Percentiles rank a stretch among this genome's conserved stretches.
Conservation (phyloP, 1,284 basidiomycete species). For the Sporisorium iseilematis-ciliati region DNA sequence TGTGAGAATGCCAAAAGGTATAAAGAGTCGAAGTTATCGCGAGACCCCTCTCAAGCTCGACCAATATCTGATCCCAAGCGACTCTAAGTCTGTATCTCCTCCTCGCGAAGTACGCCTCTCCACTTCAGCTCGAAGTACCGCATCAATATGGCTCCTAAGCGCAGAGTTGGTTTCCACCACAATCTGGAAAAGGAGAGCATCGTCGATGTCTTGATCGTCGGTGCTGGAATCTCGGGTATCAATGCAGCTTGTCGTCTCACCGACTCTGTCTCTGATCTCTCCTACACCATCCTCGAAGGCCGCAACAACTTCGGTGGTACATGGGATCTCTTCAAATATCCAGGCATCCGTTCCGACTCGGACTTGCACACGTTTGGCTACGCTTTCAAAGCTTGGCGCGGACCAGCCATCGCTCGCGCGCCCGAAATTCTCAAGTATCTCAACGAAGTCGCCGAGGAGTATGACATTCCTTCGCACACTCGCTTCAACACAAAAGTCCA, state of each 20-base stretch:
- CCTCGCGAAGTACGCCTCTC: background rate
- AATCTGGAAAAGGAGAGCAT: background rate
- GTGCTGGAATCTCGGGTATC: constrained; percentile 3
- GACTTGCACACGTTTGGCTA: constrained; percentile 5
- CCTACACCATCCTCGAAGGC: background rate
- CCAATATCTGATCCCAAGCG: background rate
- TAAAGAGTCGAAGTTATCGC: background rate
- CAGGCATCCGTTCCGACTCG: constrained; percentile 2
- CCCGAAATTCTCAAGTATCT: constrained; percentile 2
- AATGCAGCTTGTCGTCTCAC: constrained; percentile 3
- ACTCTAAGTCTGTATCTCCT: background rate
- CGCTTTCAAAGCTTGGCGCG: constrained; percentile 4
- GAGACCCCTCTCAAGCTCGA: background rate
- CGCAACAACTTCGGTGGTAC: background rate
- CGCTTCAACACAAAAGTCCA: background rate
- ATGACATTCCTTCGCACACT: background rate
- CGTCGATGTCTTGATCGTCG: background rate
- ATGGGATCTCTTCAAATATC: constrained; percentile 4
- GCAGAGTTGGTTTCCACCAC: background rate
- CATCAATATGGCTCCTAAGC: background rate
- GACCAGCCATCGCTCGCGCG: background rate
- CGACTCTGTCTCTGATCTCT: background rate
- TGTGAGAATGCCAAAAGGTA: background rate
- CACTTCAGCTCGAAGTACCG: background rate
- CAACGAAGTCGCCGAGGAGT: background rate